Evolutionary conservation across 805 yeast species (phyloP).

Genomic region (Candida pini): DNA sequence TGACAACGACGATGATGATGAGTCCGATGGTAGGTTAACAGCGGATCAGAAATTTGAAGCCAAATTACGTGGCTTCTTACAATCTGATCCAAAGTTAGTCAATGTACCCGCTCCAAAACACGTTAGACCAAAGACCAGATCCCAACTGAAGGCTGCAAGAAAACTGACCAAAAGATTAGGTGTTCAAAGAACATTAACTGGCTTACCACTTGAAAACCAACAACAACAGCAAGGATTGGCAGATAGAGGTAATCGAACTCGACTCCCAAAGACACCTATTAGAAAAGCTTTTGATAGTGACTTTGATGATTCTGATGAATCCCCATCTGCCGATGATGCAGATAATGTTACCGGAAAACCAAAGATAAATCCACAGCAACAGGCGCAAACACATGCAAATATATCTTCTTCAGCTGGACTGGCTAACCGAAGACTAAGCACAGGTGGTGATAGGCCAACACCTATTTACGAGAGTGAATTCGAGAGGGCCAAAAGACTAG

Average conservation of each 20-base stretch:
- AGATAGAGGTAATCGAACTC: conserved; percentile 2
- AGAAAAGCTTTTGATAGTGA: background rate
- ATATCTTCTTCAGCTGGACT: too few relatives aligned
- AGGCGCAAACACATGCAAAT: too few relatives aligned
- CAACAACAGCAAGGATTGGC: background rate
- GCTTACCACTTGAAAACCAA: background rate
- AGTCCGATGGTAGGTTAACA: too few relatives aligned
- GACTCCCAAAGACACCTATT: background rate
- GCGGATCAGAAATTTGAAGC: conserved; percentile 18
- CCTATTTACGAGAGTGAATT: conserved; percentile 18
- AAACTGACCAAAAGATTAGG: background rate
- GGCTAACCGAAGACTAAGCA: too few relatives aligned
- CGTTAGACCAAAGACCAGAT: conserved; percentile 3
- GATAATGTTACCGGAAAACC: conserved; percentile 10
- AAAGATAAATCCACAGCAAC: too few relatives aligned
- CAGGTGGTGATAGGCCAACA: too few relatives aligned
- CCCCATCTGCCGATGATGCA: conserved; percentile 15
- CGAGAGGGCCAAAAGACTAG: conserved; percentile 26
- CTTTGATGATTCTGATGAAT: conserved; percentile 14
- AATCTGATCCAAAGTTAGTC: conserved; percentile 19
- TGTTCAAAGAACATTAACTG: background rate
- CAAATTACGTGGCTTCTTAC: conserved; percentile 21
- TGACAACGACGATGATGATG: too few relatives aligned
- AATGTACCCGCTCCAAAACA: conserved; percentile 6
- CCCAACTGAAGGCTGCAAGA: background rate